A percentile compares a stretch with the other conserved stretches of the same genome.
Evolutionary conservation across 495 filamentous ascomycete species (phyloP).

Genomic region (Penicillium salamii): DNA sequence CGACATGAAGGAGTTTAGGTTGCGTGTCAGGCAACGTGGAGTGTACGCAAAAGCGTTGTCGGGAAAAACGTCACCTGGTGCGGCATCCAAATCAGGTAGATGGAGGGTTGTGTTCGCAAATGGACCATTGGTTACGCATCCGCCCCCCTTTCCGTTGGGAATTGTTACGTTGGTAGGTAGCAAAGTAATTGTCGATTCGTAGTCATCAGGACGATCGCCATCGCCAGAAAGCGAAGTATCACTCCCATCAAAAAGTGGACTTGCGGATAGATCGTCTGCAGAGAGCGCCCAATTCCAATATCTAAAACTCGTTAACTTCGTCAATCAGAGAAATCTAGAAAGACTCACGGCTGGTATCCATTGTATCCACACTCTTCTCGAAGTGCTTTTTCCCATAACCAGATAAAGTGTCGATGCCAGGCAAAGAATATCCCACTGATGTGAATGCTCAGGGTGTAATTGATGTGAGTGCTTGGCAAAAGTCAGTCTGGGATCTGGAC

Average conservation of each 20-base stretch:
- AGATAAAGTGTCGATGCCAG: not conserved
- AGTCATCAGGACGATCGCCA: not conserved
- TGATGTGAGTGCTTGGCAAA: not conserved
- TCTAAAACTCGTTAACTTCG: not conserved
- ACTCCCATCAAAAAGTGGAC: not conserved
- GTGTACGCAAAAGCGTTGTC: not conserved
- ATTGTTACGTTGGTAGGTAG: too few relatives aligned
- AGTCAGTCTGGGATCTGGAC: too few relatives aligned
- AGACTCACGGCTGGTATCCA: not conserved
- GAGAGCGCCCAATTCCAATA: not conserved
- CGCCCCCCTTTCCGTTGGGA: too few relatives aligned
- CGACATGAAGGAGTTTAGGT: not conserved
- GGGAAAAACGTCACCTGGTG: too few relatives aligned
- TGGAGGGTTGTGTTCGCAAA: not conserved
- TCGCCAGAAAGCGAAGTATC: not conserved
- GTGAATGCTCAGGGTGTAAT: not conserved
- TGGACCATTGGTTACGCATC: not conserved
- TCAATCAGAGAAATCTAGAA: not conserved
- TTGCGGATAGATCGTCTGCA: not conserved
- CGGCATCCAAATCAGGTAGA: too few relatives aligned
- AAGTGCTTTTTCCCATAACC: not conserved
- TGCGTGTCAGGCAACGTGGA: not conserved
- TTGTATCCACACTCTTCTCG: not conserved
- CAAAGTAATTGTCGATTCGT: too few relatives aligned
- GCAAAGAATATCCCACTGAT: not conserved